A percentile compares a stretch with the other conserved stretches of the same genome.
Conservation (phyloP, 345 rosid genomes). For the Salix brachista region DNA sequence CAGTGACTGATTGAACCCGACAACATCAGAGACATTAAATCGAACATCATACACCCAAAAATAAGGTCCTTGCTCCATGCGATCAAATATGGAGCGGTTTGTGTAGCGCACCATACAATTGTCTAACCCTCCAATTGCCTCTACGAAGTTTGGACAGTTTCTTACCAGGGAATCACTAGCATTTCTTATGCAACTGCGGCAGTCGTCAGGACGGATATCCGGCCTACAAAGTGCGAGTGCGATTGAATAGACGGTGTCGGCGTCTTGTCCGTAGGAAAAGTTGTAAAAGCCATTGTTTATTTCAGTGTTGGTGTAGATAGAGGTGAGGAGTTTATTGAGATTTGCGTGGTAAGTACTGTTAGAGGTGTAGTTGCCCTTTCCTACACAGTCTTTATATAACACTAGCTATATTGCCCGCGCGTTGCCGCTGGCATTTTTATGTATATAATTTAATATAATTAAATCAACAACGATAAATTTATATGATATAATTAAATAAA, state of each 20-base stretch:
- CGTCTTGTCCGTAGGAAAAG: constrained; percentile 16
- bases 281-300: constrained; percentile 29
- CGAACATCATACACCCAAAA: background rate
- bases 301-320: constrained; percentile 17
- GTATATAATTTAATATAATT: too few species aligned
- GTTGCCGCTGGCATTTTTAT: too few species aligned
- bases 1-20: background rate
- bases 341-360: constrained; percentile 24
- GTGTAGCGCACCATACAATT: constrained; percentile 41
- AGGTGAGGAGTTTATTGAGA: constrained; percentile 20
- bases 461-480: too few species aligned
- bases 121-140: constrained; percentile 32
- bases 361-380: constrained; percentile 13
- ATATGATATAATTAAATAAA: too few species aligned
- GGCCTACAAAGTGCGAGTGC: constrained; percentile 40
- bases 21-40: background rate
- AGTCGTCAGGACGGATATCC: constrained; percentile 18
- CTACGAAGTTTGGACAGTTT: constrained; percentile 31
- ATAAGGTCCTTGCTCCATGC: constrained; percentile 4
- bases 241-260: constrained; percentile 20
- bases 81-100: constrained; percentile 17
- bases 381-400: background rate
- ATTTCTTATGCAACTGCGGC: constrained; percentile 27
- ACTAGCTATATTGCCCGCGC: too few species aligned
- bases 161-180: constrained; percentile 8